Conservation (phyloP, 2,329 filamentous ascomycete species). For the Colletotrichum salicis region DNA sequence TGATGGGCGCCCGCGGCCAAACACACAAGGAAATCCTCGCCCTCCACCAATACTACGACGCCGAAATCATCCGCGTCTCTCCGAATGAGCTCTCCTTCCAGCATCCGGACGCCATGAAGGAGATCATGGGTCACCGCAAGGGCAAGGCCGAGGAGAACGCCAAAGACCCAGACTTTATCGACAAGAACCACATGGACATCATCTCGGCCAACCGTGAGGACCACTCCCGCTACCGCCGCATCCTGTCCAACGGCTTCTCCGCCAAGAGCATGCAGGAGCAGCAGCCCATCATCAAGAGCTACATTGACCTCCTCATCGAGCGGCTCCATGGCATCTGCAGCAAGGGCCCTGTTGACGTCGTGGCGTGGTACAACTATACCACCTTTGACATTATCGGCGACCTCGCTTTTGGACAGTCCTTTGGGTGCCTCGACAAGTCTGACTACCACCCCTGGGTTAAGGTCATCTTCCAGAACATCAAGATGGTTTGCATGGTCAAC, state of each 20-base stretch:
- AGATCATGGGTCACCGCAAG: conserved; percentile 49
- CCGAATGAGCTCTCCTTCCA: conserved; percentile 54
- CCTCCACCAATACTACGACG: conserved; percentile 41
- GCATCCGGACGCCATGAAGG: conserved; percentile 48
- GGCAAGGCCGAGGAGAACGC: conserved; percentile 21
- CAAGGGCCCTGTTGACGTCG: conserved; percentile 38
- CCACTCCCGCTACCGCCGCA: conserved; percentile 33
- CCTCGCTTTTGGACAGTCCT: conserved; percentile 44
- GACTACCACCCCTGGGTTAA: conserved; percentile 33
- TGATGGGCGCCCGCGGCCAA: conserved; percentile 37
- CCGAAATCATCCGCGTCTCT: conserved; percentile 49
- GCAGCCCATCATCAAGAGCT: conserved; percentile 45
- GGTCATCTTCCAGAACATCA: conserved; percentile 38
- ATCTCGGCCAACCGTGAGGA: conserved; percentile 34
- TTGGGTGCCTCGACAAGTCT: conserved; percentile 40
- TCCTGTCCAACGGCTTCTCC: conserved; percentile 40
- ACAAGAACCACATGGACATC: conserved; percentile 30
- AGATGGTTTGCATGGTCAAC: neutral
- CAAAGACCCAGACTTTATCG: conserved; percentile 2
- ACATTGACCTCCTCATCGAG: conserved; percentile 52
- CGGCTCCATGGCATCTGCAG: conserved; percentile 45
- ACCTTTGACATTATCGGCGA: conserved; percentile 47
- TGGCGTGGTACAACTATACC: conserved; percentile 41
- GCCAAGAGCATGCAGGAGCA: conserved; percentile 41
- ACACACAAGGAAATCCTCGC: conserved; percentile 41